Conservation (phyloP, 257 asterid genomes). For the Solanum medicagineum region DNA sequence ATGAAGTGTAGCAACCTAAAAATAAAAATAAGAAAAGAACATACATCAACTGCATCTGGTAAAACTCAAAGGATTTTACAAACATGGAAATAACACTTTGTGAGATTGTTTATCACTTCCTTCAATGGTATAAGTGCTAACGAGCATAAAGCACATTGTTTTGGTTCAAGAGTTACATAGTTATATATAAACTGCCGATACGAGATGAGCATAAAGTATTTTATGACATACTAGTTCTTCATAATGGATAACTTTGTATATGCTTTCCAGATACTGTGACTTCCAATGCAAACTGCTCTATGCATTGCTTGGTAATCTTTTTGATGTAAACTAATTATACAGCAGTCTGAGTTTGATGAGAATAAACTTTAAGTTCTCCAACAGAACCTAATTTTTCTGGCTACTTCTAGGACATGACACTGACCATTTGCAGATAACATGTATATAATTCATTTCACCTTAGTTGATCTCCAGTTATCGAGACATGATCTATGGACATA, state of each 20-base stretch:
- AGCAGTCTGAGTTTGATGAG: not conserved
- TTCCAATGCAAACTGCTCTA: not conserved
- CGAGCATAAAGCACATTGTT: not conserved
- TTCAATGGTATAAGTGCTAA: not conserved
- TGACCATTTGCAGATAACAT: not conserved
- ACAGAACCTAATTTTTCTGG: not conserved
- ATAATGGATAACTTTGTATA: not conserved
- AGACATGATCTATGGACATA: conserved; percentile 96
- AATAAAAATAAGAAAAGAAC: not conserved
- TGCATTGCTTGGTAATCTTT: not conserved
- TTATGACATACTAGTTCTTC: not conserved
- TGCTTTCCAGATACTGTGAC: not conserved
- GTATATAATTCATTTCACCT: conserved; percentile 29
- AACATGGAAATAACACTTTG: not conserved
- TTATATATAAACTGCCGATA: not conserved
- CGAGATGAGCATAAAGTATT: not conserved
- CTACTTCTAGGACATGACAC: not conserved
- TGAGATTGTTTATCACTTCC: not conserved
- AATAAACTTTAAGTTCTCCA: not conserved
- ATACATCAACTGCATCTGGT: not conserved
- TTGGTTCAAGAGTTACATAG: not conserved
- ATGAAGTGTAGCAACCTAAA: not conserved
- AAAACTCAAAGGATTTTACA: not conserved
- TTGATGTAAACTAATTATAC: not conserved
- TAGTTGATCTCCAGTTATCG: conserved; percentile 98